Evolutionary conservation across 495 filamentous ascomycete genomes (phyloP).

Genomic region (Xylaria telfairii): DNA sequence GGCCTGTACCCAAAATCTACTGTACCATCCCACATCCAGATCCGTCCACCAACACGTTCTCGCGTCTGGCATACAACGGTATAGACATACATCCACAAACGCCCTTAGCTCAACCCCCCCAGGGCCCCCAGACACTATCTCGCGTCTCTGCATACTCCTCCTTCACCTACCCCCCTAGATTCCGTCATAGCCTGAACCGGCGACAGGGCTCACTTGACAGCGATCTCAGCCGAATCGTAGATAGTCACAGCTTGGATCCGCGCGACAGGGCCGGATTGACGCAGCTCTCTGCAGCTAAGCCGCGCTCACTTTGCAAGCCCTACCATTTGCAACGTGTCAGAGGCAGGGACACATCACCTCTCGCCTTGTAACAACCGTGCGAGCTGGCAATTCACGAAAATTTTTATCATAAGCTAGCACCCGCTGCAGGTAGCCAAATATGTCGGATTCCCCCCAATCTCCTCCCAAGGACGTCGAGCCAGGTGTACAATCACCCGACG

Average conservation of each 20-base stretch:
- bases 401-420: conserved; percentile 63
- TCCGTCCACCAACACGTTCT: conserved; percentile 21
- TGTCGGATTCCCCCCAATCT: conserved; percentile 95
- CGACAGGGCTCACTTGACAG: conserved; percentile 45
- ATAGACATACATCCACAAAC: conserved; percentile 25
- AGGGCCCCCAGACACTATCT: conserved; percentile 13
- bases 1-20: conserved; percentile 21
- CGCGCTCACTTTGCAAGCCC: conserved; percentile 53
- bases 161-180: conserved; percentile 43
- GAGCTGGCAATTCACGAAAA: conserved; percentile 59
- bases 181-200: conserved; percentile 56
- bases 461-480: conserved; percentile 93
- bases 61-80: conserved; percentile 21
- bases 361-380: conserved; percentile 54
- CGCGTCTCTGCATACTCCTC: conserved; percentile 38
- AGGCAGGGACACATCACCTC: conserved; percentile 59
- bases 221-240: conserved; percentile 45
- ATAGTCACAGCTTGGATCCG: conserved; percentile 47
- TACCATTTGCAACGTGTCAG: conserved; percentile 61
- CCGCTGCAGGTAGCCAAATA: conserved; percentile 77
- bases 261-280: conserved; percentile 51
- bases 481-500: conserved; percentile 91
- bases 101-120: conserved; percentile 19
- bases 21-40: conserved; percentile 21
- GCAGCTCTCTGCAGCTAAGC: conserved; percentile 56